These are phyloP conservation scores for Suillus plorans DNA, from an alignment of 768 basidiomycete species.

Conservation along the genomic window DNA sequence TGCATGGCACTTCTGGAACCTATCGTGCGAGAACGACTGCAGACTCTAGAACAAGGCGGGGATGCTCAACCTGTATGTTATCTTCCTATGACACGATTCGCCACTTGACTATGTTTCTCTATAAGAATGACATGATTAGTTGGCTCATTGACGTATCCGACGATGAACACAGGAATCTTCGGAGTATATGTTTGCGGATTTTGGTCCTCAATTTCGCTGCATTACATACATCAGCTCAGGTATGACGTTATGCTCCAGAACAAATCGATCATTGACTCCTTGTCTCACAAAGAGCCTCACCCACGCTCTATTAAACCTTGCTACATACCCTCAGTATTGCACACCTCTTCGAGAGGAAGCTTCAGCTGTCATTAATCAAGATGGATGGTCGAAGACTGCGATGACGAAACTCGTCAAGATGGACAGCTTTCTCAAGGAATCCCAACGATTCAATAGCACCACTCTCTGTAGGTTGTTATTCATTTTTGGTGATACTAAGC, in stretches of 20 bases:
- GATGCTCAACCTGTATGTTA: conserved; percentile 34
- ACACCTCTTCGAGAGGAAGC: conserved; percentile 42
- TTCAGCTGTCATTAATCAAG: conserved; percentile 26
- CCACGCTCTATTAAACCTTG: conserved; percentile 41
- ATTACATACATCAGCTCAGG: conserved; percentile 36
- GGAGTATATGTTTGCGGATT: conserved; percentile 31
- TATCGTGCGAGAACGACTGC: conserved; percentile 33
- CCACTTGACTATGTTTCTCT: conserved; percentile 6
- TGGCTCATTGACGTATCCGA: conserved; percentile 40
- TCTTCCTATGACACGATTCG: conserved; percentile 1
- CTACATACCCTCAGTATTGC: conserved; percentile 38
- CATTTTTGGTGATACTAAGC: neutral
- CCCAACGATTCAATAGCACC: conserved; percentile 35
- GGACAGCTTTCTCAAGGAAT: conserved; percentile 46
- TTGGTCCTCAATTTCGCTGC: conserved; percentile 39
- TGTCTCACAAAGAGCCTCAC: conserved; percentile 28
- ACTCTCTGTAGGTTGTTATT: conserved; percentile 28
- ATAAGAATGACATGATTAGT: conserved; percentile 38
- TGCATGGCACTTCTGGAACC: conserved; percentile 32
- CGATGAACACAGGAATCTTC: conserved; percentile 27
- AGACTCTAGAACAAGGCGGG: conserved; percentile 24
- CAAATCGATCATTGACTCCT: conserved; percentile 6
- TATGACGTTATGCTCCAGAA: neutral
- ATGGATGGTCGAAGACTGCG: conserved; percentile 34
- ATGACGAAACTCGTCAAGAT: conserved; percentile 36